Evolutionary conservation across 2,329 filamentous ascomycete genomes (phyloP), one percentile per base, ranked within the genome.

Genomic region (Orbilia brochopaga): DNA sequence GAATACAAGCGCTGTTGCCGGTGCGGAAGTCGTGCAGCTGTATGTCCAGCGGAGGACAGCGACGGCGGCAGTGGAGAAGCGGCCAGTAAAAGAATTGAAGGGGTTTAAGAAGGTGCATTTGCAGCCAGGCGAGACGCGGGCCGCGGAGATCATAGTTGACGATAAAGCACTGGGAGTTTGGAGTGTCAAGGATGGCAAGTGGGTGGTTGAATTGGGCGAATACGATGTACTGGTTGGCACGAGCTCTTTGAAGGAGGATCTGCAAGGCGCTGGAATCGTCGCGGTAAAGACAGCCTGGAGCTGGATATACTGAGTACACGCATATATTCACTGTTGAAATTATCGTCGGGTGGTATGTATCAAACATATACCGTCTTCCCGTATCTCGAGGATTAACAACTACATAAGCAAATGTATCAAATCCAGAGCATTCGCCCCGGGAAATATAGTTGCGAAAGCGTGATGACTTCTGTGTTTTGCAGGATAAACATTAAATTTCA

Each of bases 21-120:
- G 86, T 11, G 83, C 85, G 27, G 87, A 90, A 77, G 86, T 90
- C 5, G 85, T 89, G 17, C 90, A 80, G 78, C 88, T 35, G 89
- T 90, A 75, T 82, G 89, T 69, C 17, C 48, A 72, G 37, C 54
- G 67, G 7, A 58, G 46, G 3, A 83, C 84, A 62, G 87, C 89
- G 76, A 78, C 87, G 69, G 79, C 88, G 57, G 81, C 85, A 7
- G 84, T 83, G 44, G 84, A 90, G 5, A 86, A 85, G 2, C 85
- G 88, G 62, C 87, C 88, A 3, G 87, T 88, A 76, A 84, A 83
- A 62, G 81, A 85, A 77, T 82, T 90, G 32, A 87, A 85, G 78
- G 88, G 87, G 0, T 90, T 90, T 78, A 83, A 85, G 75, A 90
- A 90, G 81, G 84, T 88, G 15, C 60, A 65, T 40, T 27, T 72